Percentiles rank a stretch among this genome's conserved stretches.
Evolutionary conservation across 768 basidiomycete species (phyloP).

Genomic region (Tremella yokohamensis): DNA sequence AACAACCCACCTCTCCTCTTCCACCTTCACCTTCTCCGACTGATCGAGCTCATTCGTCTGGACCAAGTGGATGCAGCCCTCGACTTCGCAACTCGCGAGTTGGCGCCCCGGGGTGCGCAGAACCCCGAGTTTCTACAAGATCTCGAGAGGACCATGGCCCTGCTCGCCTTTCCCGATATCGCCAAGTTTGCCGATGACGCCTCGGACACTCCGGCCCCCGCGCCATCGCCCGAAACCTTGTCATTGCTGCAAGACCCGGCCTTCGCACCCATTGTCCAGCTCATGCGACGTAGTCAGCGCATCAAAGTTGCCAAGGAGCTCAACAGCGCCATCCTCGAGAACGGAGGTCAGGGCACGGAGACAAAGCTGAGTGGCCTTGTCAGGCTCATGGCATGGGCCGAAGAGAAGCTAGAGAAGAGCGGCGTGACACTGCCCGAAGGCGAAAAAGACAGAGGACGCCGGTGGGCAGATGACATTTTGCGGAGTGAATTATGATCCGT

Average conservation of each 20-base stretch:
- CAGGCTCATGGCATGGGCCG: slow-evolving; percentile 84
- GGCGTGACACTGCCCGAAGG: slow-evolving; percentile 28
- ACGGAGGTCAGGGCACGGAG: slow-evolving; percentile 84
- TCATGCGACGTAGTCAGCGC: slow-evolving; percentile 80
- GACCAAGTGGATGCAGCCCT: slow-evolving; percentile 75
- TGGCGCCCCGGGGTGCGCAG: slow-evolving; percentile 92
- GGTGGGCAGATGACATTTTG: slow-evolving; percentile 35
- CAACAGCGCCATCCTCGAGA: slow-evolving; percentile 91
- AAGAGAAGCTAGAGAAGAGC: slow-evolving; percentile 64
- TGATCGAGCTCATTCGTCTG: slow-evolving; percentile 89
- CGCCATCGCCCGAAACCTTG: slow-evolving; percentile 18
- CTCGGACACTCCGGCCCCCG: slow-evolving; percentile 15
- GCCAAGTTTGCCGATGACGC: slow-evolving; percentile 41
- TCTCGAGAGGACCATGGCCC: slow-evolving; percentile 89
- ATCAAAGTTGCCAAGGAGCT: slow-evolving; percentile 93
- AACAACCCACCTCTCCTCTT: slow-evolving; percentile 91
- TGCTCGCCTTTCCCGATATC: slow-evolving; percentile 60
- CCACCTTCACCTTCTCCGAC: slow-evolving; percentile 88
- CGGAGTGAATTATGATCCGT: too few relatives aligned
- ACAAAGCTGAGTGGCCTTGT: slow-evolving; percentile 80
- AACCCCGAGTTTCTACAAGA: slow-evolving; percentile 88
- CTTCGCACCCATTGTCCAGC: slow-evolving; percentile 67
- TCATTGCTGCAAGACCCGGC: slow-evolving; percentile 36
- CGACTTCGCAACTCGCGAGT: slow-evolving; percentile 84
- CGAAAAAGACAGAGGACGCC: slow-evolving; percentile 26